Conservation (phyloP, 164 flowering plant species). For the Nymphaea colorata region DNA sequence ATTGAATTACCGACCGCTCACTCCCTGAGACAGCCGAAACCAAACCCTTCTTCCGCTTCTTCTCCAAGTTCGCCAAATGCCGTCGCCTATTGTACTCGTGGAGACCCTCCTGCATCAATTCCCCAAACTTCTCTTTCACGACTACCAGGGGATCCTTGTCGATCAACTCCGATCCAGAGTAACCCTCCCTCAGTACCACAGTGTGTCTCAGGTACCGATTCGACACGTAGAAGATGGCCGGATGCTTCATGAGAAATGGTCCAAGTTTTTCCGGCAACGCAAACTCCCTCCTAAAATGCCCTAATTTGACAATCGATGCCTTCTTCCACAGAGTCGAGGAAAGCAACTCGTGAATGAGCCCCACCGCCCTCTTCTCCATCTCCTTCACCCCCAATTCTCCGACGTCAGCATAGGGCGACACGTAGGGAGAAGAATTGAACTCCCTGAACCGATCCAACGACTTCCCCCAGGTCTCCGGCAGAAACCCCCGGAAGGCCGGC, state of each 20-base stretch:
- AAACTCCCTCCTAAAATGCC: slow-evolving; percentile 78
- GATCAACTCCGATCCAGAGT: slow-evolving; percentile 54
- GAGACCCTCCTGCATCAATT: slow-evolving; percentile 87
- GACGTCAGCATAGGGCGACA: slow-evolving; percentile 57
- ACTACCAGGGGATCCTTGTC: slow-evolving; percentile 81
- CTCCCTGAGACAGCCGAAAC: too few relatives aligned
- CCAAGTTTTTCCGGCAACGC: slow-evolving; percentile 57
- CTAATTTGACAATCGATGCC: slow-evolving; percentile 60
- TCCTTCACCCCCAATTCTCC: slow-evolving; percentile 37
- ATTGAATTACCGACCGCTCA: too few relatives aligned
- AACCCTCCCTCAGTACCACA: slow-evolving; percentile 79
- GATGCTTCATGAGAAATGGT: slow-evolving; percentile 63
- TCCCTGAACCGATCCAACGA: slow-evolving; percentile 63
- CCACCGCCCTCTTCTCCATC: slow-evolving; percentile 76
- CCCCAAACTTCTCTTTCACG: slow-evolving; percentile 90
- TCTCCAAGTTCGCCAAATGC: slow-evolving; percentile 47
- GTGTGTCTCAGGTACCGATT: slow-evolving; percentile 77
- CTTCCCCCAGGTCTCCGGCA: slow-evolving; percentile 73
- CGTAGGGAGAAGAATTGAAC: slow-evolving; percentile 59
- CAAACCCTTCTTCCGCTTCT: slow-evolving; percentile 27
- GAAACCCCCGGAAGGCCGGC: slow-evolving; percentile 53
- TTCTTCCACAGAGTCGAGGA: slow-evolving; percentile 90
- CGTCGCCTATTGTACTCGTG: slow-evolving; percentile 64
- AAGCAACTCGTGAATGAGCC: slow-evolving; percentile 76
- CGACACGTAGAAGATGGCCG: slow-evolving; percentile 87